phyloP scores from a whole-genome alignment of 805 yeast genomes.

The Candida glaebosa region DNA sequence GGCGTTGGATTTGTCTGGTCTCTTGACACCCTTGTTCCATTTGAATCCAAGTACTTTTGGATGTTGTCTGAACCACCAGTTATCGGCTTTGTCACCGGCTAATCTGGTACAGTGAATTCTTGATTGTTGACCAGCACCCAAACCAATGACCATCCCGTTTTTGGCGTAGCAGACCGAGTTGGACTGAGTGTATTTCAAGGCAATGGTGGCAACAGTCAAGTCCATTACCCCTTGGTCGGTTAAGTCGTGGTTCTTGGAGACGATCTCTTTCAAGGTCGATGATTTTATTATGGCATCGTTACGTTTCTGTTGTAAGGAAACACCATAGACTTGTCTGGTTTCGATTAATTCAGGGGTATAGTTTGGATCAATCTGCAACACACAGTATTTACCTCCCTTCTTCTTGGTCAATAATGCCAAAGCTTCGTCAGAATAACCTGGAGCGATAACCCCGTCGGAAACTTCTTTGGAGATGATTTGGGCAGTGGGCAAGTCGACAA shows the following conservation, averaged over 20 bases:
- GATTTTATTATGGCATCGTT: slow-evolving; percentile 95
- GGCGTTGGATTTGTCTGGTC: slow-evolving; percentile 98
- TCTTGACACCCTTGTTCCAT: slow-evolving; percentile 98
- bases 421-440: slow-evolving; percentile 93
- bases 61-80: slow-evolving; percentile 99
- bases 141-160: slow-evolving; percentile 98
- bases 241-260: slow-evolving; percentile 78
- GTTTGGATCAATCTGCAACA: slow-evolving; percentile 93
- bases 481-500: slow-evolving; percentile 95
- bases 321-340: slow-evolving; percentile 94
- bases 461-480: slow-evolving; percentile 96
- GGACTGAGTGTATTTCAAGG: slow-evolving; percentile 95
- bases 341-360: slow-evolving; percentile 78
- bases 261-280: slow-evolving; percentile 86
- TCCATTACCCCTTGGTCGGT: slow-evolving; percentile 92
- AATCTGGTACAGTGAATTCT: slow-evolving; percentile 98
- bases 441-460: slow-evolving; percentile 98
- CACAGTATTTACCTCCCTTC: slow-evolving; percentile 97
- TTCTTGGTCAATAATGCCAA: slow-evolving; percentile 82
- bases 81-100: slow-evolving; percentile 99
- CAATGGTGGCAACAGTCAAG: slow-evolving; percentile 94
- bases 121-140: slow-evolving; percentile 99
- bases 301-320: slow-evolving; percentile 93
- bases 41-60: slow-evolving; percentile 88
- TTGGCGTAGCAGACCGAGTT: slow-evolving; percentile 98